Conservation (phyloP, 805 yeast species). For the Yarrowia deformans region DNA sequence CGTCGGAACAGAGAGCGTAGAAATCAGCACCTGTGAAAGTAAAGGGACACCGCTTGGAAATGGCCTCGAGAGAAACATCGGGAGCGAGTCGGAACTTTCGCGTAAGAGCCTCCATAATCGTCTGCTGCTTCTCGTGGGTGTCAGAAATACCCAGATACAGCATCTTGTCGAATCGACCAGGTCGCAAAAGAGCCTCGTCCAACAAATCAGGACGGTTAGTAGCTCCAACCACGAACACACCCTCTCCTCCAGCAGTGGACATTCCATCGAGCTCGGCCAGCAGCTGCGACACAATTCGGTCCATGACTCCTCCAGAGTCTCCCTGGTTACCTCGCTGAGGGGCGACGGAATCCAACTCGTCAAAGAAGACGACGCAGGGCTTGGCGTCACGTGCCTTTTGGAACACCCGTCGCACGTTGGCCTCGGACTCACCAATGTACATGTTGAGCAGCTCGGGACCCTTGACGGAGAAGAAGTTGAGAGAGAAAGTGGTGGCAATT, state of each 20-base stretch:
- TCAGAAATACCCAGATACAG: conserved; percentile 91
- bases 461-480: conserved; percentile 94
- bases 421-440: conserved; percentile 99
- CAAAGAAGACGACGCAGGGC: conserved; percentile 97
- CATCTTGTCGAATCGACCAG: conserved; percentile 96
- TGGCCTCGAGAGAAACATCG: conserved; percentile 61
- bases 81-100: conserved; percentile 68
- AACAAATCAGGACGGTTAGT: conserved; percentile 95
- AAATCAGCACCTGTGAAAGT: conserved; percentile 98
- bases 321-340: conserved; percentile 99
- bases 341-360: conserved; percentile 97
- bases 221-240: conserved; percentile 98
- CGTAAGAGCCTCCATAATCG: conserved; percentile 85
- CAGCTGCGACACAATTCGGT: conserved; percentile 93
- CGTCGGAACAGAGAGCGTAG: conserved; percentile 93
- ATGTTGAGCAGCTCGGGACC: conserved; percentile 96
- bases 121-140: conserved; percentile 85
- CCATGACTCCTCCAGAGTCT: conserved; percentile 99
- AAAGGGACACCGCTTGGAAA: conserved; percentile 79
- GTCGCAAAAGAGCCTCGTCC: conserved; percentile 92
- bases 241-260: conserved; percentile 82
- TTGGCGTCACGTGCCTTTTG: conserved; percentile 95
- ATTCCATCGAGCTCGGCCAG: conserved; percentile 96
- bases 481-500: conserved; percentile 91
- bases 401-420: conserved; percentile 92